Base-by-base conservation (phyloP, 2,329 filamentous ascomycete species). In the Cryoendolithus antarcticus region DNA sequence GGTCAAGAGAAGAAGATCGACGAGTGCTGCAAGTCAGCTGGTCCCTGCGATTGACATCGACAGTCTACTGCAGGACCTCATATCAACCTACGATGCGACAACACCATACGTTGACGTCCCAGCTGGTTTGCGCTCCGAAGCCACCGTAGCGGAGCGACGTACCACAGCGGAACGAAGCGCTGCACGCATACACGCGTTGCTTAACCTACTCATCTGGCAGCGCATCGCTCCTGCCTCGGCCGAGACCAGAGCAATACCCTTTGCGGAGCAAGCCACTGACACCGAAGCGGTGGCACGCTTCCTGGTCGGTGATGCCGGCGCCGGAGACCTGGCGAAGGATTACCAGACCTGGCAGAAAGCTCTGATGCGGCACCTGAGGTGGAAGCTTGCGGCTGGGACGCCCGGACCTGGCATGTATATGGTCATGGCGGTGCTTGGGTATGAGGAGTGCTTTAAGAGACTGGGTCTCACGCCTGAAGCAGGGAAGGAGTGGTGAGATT, bases 331-430 rank as follows among this genome's bases (percentile, higher is more conserved):
- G 15, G 38, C 48, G 34, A 32, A 44, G 31, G 35, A 37, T 5
- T 47, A 47, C 32, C 50, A 52, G 33, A 42, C 46, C 6, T 50
- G 46, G 40, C 54, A 53, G 39, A 60, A 56, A 35, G 47, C 46
- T n/a, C 55, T 76, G 4, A 71, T 75, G 56, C 58, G 66, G 40
- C 75, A 72, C 49, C 57, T 80, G 38, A 66, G 75, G 37, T 71
- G 72, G 65, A 72, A 70, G 2, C 46, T 80, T 15, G 62, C 65
- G 2, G 71, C 63, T 31, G 71, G 71, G 2, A 59, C 60, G 12
- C 62, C 66, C 7, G 75, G 75, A 0, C 73, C 74, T 1, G 62
- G 66, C 10, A 65, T 73, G 7, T 66, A 66, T 1, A 61, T 67
- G 30, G 67, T 66, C 2, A 71, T 80, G 70, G 61, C 53, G 9